A percentile compares a stretch with the other conserved stretches of the same genome.
These are phyloP conservation scores for Meredithiella fracta DNA, from an alignment of 2,329 filamentous ascomycete species.

Conservation along the genomic window DNA sequence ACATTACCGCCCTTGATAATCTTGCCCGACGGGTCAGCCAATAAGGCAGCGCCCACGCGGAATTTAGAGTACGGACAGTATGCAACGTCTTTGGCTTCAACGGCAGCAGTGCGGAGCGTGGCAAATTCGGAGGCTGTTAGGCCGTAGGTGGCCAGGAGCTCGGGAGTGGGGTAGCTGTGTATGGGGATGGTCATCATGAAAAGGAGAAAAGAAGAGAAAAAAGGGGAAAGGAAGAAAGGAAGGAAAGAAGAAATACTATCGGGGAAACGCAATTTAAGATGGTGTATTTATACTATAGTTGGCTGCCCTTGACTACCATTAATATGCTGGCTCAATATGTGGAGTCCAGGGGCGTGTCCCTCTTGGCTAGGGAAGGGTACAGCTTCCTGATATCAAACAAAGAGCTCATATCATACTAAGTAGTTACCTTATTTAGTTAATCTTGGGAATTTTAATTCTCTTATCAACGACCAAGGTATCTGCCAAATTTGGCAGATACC, in stretches of 20 bases:
- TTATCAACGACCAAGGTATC: no score
- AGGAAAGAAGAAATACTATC: neutral
- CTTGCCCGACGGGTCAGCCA: conserved; percentile 30
- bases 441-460: neutral
- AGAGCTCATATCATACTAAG: no score
- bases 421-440: no score
- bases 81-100: conserved; percentile 57
- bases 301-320: neutral
- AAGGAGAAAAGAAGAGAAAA: neutral
- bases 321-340: no score
- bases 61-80: conserved; percentile 93
- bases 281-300: neutral
- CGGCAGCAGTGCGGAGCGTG: conserved; percentile 43
- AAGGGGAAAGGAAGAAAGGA: neutral
- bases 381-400: no score
- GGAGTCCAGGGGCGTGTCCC: no score
- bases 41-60: conserved; percentile 69
- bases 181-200: conserved; percentile 13
- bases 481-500: no score
- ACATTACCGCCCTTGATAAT: conserved; percentile 59
- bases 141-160: conserved; percentile 19
- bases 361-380: no score
- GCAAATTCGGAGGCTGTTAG: conserved; percentile 49
- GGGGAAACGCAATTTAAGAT: neutral
- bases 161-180: conserved; percentile 19